These are phyloP conservation scores for Geum urbanum DNA, from an alignment of 306 rosid genomes.

Conservation along the genomic window DNA sequence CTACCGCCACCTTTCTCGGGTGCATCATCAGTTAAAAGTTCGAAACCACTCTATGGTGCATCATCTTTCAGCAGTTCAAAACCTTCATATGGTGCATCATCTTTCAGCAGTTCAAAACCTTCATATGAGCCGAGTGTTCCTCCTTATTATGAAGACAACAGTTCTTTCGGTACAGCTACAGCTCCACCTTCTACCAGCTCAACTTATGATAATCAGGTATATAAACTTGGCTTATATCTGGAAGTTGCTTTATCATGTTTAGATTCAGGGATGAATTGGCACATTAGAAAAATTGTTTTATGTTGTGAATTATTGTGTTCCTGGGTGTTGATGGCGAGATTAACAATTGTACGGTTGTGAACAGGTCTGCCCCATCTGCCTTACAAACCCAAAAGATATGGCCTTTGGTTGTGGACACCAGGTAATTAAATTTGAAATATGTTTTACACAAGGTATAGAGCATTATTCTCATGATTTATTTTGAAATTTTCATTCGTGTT, in stretches of 20 bases:
- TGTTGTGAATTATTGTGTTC: not conserved
- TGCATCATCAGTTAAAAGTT: constrained; percentile 41
- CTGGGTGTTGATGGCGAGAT: not conserved
- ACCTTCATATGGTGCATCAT: constrained; percentile 48
- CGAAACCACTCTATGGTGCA: constrained; percentile 49
- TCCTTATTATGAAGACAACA: constrained; percentile 34
- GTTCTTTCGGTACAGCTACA: constrained; percentile 38
- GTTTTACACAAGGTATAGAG: not conserved
- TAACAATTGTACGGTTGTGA: constrained; percentile 26
- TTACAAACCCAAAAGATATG: constrained; percentile 73
- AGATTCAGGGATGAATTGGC: not conserved
- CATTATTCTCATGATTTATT: constrained; percentile 2
- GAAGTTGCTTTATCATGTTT: not conserved
- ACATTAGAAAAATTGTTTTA: not conserved
- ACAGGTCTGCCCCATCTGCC: constrained; percentile 90
- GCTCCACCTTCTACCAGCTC: constrained; percentile 63
- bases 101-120: constrained; percentile 45
- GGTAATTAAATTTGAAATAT: constrained; percentile 39
- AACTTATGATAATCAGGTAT: constrained; percentile 64
- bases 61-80: constrained; percentile 43
- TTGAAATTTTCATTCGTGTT: constrained; percentile 4
- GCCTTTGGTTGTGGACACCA: constrained; percentile 98
- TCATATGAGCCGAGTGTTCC: constrained; percentile 53
- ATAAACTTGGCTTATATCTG: constrained; percentile 2
- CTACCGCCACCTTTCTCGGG: constrained; percentile 68